These are phyloP conservation scores for Candida freyschussii DNA, from an alignment of 1,139 yeast genomes.

Conservation along the genomic window DNA sequence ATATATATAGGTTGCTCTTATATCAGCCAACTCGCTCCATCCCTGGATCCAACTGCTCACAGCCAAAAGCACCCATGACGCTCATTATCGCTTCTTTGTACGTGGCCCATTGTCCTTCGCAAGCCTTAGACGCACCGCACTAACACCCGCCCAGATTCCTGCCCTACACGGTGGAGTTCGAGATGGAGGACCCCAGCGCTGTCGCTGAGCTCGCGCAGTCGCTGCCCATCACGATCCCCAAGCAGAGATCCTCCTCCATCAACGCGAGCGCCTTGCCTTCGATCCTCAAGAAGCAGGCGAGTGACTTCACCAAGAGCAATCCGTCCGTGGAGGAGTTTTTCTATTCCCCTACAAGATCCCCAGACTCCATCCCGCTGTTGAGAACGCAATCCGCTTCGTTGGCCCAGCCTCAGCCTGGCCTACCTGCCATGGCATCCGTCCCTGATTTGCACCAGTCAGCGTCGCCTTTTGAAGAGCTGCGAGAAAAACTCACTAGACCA, in stretches of 20 bases:
- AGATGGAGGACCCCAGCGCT: constrained; percentile 34
- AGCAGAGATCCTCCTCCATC: constrained; percentile 18
- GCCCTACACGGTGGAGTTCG: constrained; percentile 71
- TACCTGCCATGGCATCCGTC: constrained; percentile 2
- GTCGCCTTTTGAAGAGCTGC: constrained; percentile 9
- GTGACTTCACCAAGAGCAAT: constrained; percentile 12
- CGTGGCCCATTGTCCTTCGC: constrained; percentile 29
- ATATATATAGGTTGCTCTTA: too few species aligned
- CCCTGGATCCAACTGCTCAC: too few species aligned
- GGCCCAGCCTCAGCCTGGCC: constrained; percentile 1
- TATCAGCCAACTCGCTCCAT: constrained; percentile 25
- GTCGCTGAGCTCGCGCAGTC: constrained; percentile 21
- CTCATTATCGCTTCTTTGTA: constrained; percentile 59
- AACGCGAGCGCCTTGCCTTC: constrained; percentile 11
- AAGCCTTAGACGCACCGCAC: neutral
- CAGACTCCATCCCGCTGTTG: constrained; percentile 2
- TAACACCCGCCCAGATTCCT: constrained; percentile 41
- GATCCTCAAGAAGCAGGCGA: constrained; percentile 4
- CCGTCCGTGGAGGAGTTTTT: constrained; percentile 25
- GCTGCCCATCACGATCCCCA: constrained; percentile 18
- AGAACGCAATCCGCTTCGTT: constrained; percentile 3
- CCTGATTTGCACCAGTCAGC: constrained; percentile 3
- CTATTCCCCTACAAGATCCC: constrained; percentile 14
- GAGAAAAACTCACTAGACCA: constrained; percentile 4
- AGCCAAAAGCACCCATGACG: constrained; percentile 55